Evolutionary conservation across 2,329 filamentous ascomycete genomes (phyloP).

Genomic region (Whalleya microplaca): DNA sequence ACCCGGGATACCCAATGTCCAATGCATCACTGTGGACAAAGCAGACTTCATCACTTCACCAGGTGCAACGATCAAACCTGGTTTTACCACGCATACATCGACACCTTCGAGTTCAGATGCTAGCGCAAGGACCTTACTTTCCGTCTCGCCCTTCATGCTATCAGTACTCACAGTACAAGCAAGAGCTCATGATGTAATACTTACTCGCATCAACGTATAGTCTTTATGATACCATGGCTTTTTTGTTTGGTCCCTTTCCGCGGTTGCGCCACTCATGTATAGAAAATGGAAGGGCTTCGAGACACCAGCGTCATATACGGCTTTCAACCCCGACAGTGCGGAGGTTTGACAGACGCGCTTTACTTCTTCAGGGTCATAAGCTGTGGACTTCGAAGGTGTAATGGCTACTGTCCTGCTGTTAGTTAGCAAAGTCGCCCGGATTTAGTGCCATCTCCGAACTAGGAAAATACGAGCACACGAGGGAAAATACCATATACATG

Average conservation of each 20-base stretch:
- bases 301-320: constrained; percentile 33
- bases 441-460: constrained; percentile 3
- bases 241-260: constrained; percentile 50
- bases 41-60: constrained; percentile 27
- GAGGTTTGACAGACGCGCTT: constrained; percentile 29
- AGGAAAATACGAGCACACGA: background rate
- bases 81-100: constrained; percentile 45
- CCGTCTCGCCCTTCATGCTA: constrained; percentile 48
- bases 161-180: background rate
- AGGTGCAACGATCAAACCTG: constrained; percentile 45
- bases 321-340: constrained; percentile 30
- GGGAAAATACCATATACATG: constrained; percentile 38
- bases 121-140: constrained; percentile 46
- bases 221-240: constrained; percentile 42
- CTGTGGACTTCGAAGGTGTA: constrained; percentile 27
- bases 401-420: constrained; percentile 33
- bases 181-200: constrained; percentile 12
- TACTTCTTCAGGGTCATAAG: constrained; percentile 26
- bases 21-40: constrained; percentile 23
- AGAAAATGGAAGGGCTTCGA: constrained; percentile 39
- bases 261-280: constrained; percentile 48
- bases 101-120: constrained; percentile 44
- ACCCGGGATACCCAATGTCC: constrained; percentile 37
- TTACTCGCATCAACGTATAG: constrained; percentile 52
- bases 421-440: constrained; percentile 4